Evolutionary conservation across 306 rosid species (phyloP), one percentile per base, ranked within the genome.

Genomic region (Geum urbanum): DNA sequence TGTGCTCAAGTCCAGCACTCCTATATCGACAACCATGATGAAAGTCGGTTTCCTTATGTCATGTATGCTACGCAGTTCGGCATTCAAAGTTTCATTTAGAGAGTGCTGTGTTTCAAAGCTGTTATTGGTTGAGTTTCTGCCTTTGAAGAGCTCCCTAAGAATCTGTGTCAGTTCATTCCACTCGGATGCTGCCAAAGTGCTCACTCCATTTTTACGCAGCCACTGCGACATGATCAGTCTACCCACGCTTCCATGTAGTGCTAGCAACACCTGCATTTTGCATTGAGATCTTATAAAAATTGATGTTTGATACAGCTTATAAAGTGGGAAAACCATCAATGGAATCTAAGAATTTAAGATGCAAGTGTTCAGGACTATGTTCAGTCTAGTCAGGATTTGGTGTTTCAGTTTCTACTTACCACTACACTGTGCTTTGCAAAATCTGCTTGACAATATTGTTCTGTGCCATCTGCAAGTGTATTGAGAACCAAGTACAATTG

Each of bases 161-260:
- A 86, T 72, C 66, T 90, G 96, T 32, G 99, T 89, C 67, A 95
- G 82, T 75, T 87, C 99, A 70, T 95, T 95, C 99, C 99, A 95
- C 71, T 95, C 99, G 8, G 96, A 91, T 53, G 91, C 92, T 84
- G 88, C 91, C 77, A 95, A 58, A 56, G 90, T 80, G 78, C 79
- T 77, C 47, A 82, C 85, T 74, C 96, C 95, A 16, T 76, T 86
- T 83, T 82, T 91, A 62, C 78, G 75, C 67, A 95, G 73, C 99
- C 99, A 94, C 72, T 78, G 84, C 8, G 96, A 87, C 71, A 81
- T 89, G 72, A 89, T 84, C 72, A 80, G 40, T 79, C 97, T 84
- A 56, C 92, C 79, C 92, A 79, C 80, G 76, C 79, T 85, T 16
- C 95, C 99, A 5, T 80, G 88, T 63, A 87, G 76, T 7, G 97